These are phyloP conservation scores for Aspergillus incahuasiensis DNA, from an alignment of 495 filamentous ascomycete genomes.

Conservation along the genomic window DNA sequence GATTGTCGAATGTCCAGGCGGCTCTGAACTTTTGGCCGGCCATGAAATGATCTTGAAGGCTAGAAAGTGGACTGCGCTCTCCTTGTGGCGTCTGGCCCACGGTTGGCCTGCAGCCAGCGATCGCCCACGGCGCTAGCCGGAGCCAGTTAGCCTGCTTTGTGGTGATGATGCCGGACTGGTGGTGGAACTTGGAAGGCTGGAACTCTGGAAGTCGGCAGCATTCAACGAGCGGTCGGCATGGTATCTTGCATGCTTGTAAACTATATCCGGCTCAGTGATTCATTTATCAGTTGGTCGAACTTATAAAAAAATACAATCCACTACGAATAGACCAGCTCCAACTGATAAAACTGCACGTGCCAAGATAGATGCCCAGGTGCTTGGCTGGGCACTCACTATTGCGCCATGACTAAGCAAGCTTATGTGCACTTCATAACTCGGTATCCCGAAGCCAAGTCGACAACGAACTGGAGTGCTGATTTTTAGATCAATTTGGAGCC, in stretches of 20 bases:
- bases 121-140: constrained; percentile 2
- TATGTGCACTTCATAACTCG: neutral
- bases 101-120: constrained; percentile 22
- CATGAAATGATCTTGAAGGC: constrained; percentile 9
- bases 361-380: neutral
- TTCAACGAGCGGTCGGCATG: no score
- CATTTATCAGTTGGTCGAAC: no score
- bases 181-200: no score
- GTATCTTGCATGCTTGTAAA: no score
- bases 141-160: neutral
- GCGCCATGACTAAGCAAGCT: neutral
- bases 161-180: neutral
- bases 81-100: constrained; percentile 26
- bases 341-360: neutral
- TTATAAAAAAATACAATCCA: no score
- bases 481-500: neutral
- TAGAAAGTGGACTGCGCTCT: constrained; percentile 14
- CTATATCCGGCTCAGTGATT: no score
- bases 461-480: neutral
- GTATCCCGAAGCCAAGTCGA: neutral
- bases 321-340: neutral
- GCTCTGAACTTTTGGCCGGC: constrained; percentile 10
- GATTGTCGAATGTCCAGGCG: constrained; percentile 18
- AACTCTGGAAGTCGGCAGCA: no score
- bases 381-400: neutral